Conservation (phyloP, 768 basidiomycete genomes). For the Leccinum variicolor region DNA sequence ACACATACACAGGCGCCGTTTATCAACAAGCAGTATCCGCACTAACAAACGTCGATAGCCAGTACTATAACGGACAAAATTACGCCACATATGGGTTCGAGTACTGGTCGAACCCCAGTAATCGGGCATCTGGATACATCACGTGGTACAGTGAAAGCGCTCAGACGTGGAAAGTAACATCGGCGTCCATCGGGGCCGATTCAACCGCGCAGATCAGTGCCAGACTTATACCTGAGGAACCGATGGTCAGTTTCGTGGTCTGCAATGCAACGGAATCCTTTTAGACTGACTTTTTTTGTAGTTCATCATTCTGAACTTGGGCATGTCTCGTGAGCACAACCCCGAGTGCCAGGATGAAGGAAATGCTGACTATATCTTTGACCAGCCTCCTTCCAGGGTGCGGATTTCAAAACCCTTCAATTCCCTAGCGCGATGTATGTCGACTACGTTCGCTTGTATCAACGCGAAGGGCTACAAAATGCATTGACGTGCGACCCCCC, state of each 20-base stretch:
- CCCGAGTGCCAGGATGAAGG: background rate
- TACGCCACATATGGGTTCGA: conserved; percentile 75
- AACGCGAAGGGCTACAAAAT: conserved; percentile 65
- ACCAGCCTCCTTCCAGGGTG: conserved; percentile 62
- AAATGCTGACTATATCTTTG: conserved; percentile 2
- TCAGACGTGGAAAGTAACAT: conserved; percentile 68
- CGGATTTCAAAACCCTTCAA: conserved; percentile 64
- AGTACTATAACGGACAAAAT: conserved; percentile 51
- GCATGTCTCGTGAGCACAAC: conserved; percentile 56
- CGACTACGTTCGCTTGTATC: conserved; percentile 90
- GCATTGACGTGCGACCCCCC: conserved; percentile 80
- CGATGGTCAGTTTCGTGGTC: conserved; percentile 63
- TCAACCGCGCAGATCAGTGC: conserved; percentile 50
- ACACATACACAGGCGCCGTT: conserved; percentile 65
- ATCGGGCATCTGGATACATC: conserved; percentile 69
- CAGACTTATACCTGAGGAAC: conserved; percentile 82
- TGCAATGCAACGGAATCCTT: background rate
- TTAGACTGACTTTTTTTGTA: conserved; percentile 27
- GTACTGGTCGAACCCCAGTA: conserved; percentile 71
- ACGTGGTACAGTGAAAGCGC: conserved; percentile 74
- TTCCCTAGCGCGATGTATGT: conserved; percentile 83
- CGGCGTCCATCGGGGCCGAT: conserved; percentile 69
- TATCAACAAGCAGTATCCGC: conserved; percentile 78
- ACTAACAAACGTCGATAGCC: conserved; percentile 50
- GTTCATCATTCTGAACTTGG: conserved; percentile 85